These are phyloP conservation scores for Apiotrichum domesticum DNA, from an alignment of 1,284 basidiomycete genomes.

Conservation along the genomic window DNA sequence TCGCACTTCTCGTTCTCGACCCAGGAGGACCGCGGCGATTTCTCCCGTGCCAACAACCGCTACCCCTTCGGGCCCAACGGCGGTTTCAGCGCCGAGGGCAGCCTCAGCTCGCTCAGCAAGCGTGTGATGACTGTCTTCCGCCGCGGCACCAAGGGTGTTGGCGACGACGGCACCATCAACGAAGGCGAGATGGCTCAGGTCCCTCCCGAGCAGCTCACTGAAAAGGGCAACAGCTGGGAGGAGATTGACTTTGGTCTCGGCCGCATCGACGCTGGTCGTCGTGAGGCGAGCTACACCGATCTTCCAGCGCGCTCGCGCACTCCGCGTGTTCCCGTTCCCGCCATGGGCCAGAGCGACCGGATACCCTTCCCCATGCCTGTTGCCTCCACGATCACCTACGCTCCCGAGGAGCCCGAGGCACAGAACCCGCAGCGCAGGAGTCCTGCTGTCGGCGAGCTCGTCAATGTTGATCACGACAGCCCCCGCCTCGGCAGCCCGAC, in stretches of 20 bases:
- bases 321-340: constrained; percentile 1
- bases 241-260: constrained; percentile 48
- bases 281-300: constrained; percentile 19
- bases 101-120: constrained; percentile 20
- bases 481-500: constrained; percentile 13
- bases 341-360: too few species aligned
- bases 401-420: constrained; percentile 5
- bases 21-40: constrained; percentile 38
- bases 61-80: constrained; percentile 36
- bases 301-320: constrained; percentile 5
- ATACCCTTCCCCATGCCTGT: constrained; percentile 19
- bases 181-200: constrained; percentile 27
- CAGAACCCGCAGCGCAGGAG: not conserved
- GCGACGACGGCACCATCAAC: constrained; percentile 18
- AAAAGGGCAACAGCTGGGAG: constrained; percentile 42
- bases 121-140: constrained; percentile 22
- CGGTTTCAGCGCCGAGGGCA: constrained; percentile 21
- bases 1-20: constrained; percentile 44
- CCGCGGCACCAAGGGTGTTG: constrained; percentile 14
- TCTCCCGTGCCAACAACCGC: constrained; percentile 15
- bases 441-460: constrained; percentile 9
- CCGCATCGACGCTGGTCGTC: constrained; percentile 35
- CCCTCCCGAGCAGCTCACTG: constrained; percentile 11
- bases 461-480: constrained; percentile 15
- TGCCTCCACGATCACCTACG: constrained; percentile 19